Base-by-base conservation (phyloP, 495 filamentous ascomycete species). In the Penicillium tannophilum region DNA sequence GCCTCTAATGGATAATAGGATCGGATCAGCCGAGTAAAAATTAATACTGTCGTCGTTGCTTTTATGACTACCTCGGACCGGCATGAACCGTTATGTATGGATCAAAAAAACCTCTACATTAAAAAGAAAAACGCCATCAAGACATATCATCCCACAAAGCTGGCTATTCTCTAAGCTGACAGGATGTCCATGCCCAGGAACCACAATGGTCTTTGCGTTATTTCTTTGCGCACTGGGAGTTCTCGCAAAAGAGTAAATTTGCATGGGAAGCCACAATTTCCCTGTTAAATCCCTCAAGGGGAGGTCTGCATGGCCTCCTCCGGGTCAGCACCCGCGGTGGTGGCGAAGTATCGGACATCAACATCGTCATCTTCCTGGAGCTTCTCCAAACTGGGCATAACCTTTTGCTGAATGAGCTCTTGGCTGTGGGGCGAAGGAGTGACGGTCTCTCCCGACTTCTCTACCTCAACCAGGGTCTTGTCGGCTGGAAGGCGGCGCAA, bases 281-380 rank as follows among this genome's bases (percentile, higher is more conserved):
- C 52, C 31, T 20, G 14, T 16, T 36, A 45, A 54, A 33, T 39
- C 59, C 51, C 64, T 67, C 70, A 81, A 60, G 78, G 78, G 50
- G 78, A 81, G 48, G 78, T 81, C 63, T 79, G 73, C 78, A 81
- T 79, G 53, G 65, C 69, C 67, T 80, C 78, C 43, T 79, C 78
- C 55, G 73, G 70, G 60, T 69, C 67, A 64, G 71, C 73, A 54
- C 84, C 78, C 48, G 88, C 88, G 64, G 84, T 88, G 50, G 86
- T 87, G 56, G 94, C 95, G 70, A 96, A 98, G 75, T 92, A 98
- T 66, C 94, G 85, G 65, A 98, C 94, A 78, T 98, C 94, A 62
- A 97, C 93, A 80, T 98, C 94, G 47, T 96, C 91, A 68, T 98
- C 94, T 75, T 88, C 87, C 78, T 95, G 90, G 62, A 98, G 79